Evolutionary conservation across 2,329 filamentous ascomycete genomes (phyloP).

Genomic region (Cercospora janseana): DNA sequence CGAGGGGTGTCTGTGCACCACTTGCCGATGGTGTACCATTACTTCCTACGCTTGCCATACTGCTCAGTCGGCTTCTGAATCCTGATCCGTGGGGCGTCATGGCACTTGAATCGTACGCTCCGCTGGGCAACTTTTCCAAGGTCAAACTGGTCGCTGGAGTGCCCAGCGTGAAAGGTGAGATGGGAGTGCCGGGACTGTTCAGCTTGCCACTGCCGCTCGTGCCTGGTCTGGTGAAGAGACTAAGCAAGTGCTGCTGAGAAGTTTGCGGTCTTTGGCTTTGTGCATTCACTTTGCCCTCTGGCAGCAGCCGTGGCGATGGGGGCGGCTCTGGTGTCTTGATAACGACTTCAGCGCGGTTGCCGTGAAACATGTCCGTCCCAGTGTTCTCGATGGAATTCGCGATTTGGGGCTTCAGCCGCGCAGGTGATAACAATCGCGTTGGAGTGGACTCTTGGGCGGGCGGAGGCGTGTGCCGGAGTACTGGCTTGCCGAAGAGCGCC

Average conservation of each 20-base stretch:
- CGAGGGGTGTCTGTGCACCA: slow-evolving; percentile 30
- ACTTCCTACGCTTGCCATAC: slow-evolving; percentile 26
- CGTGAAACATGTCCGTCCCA: slow-evolving; percentile 21
- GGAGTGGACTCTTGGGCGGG: neutral
- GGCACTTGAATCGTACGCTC: slow-evolving; percentile 8
- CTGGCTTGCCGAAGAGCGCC: slow-evolving; percentile 30
- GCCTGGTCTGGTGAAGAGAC: slow-evolving; percentile 31
- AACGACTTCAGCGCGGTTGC: slow-evolving; percentile 10
- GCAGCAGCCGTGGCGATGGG: slow-evolving; percentile 30
- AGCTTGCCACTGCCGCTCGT: slow-evolving; percentile 8
- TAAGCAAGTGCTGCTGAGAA: slow-evolving; percentile 30
- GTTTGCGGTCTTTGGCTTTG: slow-evolving; percentile 18
- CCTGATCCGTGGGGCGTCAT: slow-evolving; percentile 5
- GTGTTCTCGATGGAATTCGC: slow-evolving; percentile 14
- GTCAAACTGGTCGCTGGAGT: slow-evolving; percentile 27
- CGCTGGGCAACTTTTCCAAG: slow-evolving; percentile 15
- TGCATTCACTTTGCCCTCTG: slow-evolving; percentile 23
- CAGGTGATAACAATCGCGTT: neutral
- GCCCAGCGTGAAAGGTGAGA: slow-evolving; percentile 35
- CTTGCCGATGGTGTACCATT: slow-evolving; percentile 25
- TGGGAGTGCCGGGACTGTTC: slow-evolving; percentile 33
- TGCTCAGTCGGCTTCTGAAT: slow-evolving; percentile 26
- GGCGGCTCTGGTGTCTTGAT: slow-evolving; percentile 29
- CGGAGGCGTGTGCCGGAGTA: slow-evolving; percentile 5
- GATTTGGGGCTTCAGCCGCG: neutral